Evolutionary conservation across 2,329 filamentous ascomycete genomes (phyloP), one percentile per base, ranked within the genome.

Genomic region (Microthyrium microscopicum): DNA sequence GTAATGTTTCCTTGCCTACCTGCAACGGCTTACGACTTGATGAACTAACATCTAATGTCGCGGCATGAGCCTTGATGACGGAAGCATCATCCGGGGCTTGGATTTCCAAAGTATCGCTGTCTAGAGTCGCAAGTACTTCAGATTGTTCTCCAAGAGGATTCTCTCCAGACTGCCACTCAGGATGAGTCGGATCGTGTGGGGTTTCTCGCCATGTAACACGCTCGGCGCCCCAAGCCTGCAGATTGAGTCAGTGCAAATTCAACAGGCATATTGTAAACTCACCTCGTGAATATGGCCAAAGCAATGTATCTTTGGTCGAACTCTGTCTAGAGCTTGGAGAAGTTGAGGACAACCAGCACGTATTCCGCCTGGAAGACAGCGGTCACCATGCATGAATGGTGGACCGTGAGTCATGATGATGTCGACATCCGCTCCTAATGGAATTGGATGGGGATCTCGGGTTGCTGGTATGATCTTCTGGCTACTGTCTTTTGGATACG

Each of bases 231-330:
- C 62, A 61, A 0, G 27, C 27, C n/a, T n/a, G n/a, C n/a, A n/a
- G n/a, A n/a, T n/a, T n/a, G n/a, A n/a, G n/a, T n/a, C n/a, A n/a
- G n/a, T n/a, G n/a, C n/a, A n/a, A n/a, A n/a, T n/a, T n/a, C n/a
- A n/a, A n/a, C n/a, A n/a, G n/a, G n/a, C n/a, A n/a, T n/a, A n/a
- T n/a, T n/a, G n/a, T n/a, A n/a, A n/a, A n/a, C n/a, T n/a, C 54
- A n/a, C 66, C 44, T 69, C 66, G 44, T 73, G 69, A 13, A 74
- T 73, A 50, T 75, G 70, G 0, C 71, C 70, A 44, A 73, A 77
- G 40, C 67, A 67, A 45, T 74, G 66, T n/a, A 76, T 32, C 3
- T 51, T 47, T 0, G 72, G 72, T 32, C 53, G 55, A 7, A 60
- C 61, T 5, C 68, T 55, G 33, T 55, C 49, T 2, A 65, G 51